Base-by-base conservation (phyloP, 2,329 filamentous ascomycete genomes). In the Aspergillus novofumigatus region DNA sequence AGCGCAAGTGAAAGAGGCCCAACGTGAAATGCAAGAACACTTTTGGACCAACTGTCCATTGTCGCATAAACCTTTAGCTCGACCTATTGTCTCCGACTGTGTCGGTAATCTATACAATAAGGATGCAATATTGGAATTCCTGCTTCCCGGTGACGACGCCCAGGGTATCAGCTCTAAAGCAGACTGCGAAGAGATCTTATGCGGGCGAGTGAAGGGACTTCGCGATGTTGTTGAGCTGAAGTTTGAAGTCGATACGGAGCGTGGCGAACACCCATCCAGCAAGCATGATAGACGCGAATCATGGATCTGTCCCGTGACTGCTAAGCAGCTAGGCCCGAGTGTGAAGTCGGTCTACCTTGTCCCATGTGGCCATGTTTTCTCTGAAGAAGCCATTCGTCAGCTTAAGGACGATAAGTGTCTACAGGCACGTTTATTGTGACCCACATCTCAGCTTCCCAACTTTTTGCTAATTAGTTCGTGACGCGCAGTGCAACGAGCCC, bases 331-430 rank as follows among this genome's bases (percentile, higher is more conserved):
- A 25, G 94, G 94, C 0, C 86, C 92, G 0, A 81, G 81, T 4
- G 86, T 88, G 17, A 93, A 88, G 73, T 83, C 91, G 0, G 91
- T 96, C 1, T 99, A 97, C 67, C 68, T 99, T 2, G 90, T 97
- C 4, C 94, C 94, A 0, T 99, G 94, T 68, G 95, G 94, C 0
- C 95, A 99, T 78, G 92, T 91, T 0, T 97, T 97, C 75, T 88
- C 91, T 0, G 92, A 95, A 59, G 86, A 86, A 53, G 91, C 92
- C 7, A 87, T 97, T 63, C 89, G 87, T 64, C 90, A 94, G 74
- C 85, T 95, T n/a, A 80, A 81, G 25, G 81, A 77, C 2, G 87
- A 89, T 62, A 80, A 78, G 61, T 88, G 85, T 64, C 69, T 85
- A 59, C 76, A 81, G 74, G 81, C 82, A 67, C 54, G 77, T 59